phyloP scores from a whole-genome alignment of 1,139 yeast species.

The Dujonia santamariae region DNA sequence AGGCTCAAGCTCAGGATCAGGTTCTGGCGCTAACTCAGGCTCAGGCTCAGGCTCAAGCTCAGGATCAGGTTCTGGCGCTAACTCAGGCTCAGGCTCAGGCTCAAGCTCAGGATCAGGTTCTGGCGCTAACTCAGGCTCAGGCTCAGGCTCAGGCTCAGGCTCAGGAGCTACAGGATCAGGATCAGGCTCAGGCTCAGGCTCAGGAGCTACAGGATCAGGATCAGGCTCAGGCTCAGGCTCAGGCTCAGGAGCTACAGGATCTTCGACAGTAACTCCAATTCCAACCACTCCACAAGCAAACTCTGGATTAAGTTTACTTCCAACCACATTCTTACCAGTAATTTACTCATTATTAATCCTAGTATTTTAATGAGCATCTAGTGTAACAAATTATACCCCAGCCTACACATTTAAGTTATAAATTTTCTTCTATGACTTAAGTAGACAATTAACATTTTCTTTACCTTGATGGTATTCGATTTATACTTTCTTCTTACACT shows the following conservation, averaged over 20 bases:
- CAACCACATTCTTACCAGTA: no score
- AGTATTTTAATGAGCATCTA: no score
- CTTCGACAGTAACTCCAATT: neutral
- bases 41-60: constrained; percentile 14
- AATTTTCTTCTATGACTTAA: no score
- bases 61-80: constrained; percentile 9
- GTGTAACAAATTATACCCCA: no score
- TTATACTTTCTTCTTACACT: no score
- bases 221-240: constrained; percentile 10
- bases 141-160: constrained; percentile 8
- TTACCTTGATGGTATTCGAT: no score
- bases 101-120: constrained; percentile 7
- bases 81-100: constrained; percentile 9
- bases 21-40: constrained; percentile 15
- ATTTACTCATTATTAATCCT: no score
- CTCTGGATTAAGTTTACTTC: no score
- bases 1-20: constrained; percentile 4
- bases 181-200: constrained; percentile 19
- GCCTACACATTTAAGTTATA: no score
- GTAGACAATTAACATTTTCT: no score
- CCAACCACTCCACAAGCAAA: no score
- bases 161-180: constrained; percentile 5
- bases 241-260: constrained; percentile 1
- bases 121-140: constrained; percentile 5
- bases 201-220: constrained; percentile 14